Percentiles rank a stretch among this genome's conserved stretches.
Evolutionary conservation across 208 protist genomes (phyloP).

Genomic region (Entamoeba invadens): DNA sequence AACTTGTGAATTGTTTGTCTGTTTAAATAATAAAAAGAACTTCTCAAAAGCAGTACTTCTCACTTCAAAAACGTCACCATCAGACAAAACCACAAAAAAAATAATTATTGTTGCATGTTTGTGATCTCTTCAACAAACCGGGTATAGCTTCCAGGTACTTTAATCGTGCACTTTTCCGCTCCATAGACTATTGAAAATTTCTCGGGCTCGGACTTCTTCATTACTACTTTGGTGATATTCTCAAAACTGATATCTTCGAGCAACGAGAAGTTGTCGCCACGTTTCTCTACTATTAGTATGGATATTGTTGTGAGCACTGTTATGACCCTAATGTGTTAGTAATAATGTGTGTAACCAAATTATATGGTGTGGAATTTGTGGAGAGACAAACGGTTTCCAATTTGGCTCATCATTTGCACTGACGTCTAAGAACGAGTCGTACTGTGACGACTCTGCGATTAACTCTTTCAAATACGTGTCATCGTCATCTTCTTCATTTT

Average conservation of each 20-base stretch:
- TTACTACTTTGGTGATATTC: neutral
- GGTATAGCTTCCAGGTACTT: neutral
- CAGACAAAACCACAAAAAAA: too few relatives aligned
- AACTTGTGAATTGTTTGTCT: too few relatives aligned
- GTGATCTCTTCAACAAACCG: neutral
- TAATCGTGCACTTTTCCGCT: neutral
- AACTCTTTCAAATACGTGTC: neutral
- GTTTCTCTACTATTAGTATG: neutral
- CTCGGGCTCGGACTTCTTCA: neutral
- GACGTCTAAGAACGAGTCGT: neutral
- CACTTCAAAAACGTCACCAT: too few relatives aligned
- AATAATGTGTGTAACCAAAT: too few relatives aligned
- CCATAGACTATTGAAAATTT: neutral
- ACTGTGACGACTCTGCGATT: neutral
- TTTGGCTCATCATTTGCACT: neutral
- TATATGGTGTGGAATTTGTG: too few relatives aligned
- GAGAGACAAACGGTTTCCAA: neutral
- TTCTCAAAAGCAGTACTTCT: too few relatives aligned
- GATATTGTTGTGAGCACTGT: neutral
- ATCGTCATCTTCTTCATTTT: neutral
- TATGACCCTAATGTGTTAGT: too few relatives aligned
- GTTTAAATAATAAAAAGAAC: too few relatives aligned
- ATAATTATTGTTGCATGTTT: neutral
- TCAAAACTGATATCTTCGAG: neutral
- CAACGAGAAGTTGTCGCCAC: neutral